Evolutionary conservation across 768 basidiomycete genomes (phyloP), one percentile per base, ranked within the genome.

Genomic region (Trametes cinnabarina): DNA sequence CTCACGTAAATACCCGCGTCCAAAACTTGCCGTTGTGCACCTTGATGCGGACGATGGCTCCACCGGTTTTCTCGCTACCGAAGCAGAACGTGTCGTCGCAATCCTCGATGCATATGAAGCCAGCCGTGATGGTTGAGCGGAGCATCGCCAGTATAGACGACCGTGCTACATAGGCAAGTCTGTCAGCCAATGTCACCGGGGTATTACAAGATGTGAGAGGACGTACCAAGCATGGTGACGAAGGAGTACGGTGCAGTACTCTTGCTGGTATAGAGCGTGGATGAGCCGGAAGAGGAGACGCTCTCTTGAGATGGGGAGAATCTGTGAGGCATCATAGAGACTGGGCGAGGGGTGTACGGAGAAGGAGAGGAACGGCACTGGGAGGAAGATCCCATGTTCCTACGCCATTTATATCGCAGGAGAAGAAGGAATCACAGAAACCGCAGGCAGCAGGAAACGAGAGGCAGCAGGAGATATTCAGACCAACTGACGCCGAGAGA

Each of bases 1-100:
- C 72, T 64, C 46, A 73, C 72, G 69, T 46, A 25, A 75, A 66
- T 9, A 76, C 64, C 25, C 71, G 68, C 1, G 63, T 65, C 73
- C 74, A 76, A 54, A 75, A 75, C 35, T 65, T 57, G 11, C 71
- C 68, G 54, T 65, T 64, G 30, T 68, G 37, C 23, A 76, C 72
- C 12, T 51, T 58, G 34, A 75, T 48, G 34, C 48, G 65, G 19
- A 70, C 66, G 20, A 25, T 25, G 48, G 46, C 51, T 1, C 26
- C 39, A n/a, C 53, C 47, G n/a, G 65, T 51, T 26, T 57, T 39
- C 1, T 44, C 48, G n/a, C 30, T 35, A 3, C 73, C 73, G 53
- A 66, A 73, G 46, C 48, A 46, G 39, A 65, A 63, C n/a, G 62
- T 58, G 43, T 48, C 43, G 25, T 63, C 64, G 25, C 28, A 37